Evolutionary conservation across 2,329 filamentous ascomycete species (phyloP), one percentile per base, ranked within the genome.

Genomic region (Paecilomyces fulvus): DNA sequence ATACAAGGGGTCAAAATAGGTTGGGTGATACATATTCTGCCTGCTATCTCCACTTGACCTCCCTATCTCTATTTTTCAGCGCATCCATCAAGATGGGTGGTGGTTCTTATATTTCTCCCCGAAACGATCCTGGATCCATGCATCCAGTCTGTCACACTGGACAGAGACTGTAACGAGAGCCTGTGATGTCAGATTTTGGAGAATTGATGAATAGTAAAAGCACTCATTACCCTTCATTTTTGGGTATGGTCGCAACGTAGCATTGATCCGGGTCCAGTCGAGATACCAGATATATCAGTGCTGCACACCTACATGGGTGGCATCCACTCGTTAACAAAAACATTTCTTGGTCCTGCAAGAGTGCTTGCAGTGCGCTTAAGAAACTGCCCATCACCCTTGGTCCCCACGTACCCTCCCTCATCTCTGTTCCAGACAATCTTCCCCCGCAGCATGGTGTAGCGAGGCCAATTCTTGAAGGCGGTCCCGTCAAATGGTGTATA

Each of bases 401-500:
- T 1, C 79, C 80, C 9, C 80, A 61, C 43, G 81, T 50, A 0
- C 81, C 81, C 1, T 73, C 79, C n/a, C 74, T 55, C 33, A 17
- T 59, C 57, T 37, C 51, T 74, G 60, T 82, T 80, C 81, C 80
- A 86, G 1, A 84, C 79, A 0, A 86, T 75, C 58, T 79, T 69
- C 0, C 83, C 83, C 55, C 83, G 69, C 48, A 87, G 60, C 7
- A 86, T 73, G 0, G 82, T 85, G 63, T 80, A 85, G 20, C 83
- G 73, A 10, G 83, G 83, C 83, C 83, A 86, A 56, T 86, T 82
- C 28, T 73, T 75, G 46, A 86, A 63, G n/a, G 64, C 70, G 52
- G 73, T 75, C 0, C 83, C 82, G 64, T 86, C 83, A 61, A 80
- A 86, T 0, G 83, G 83, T 8, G 83, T 84, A 63, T 86, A 84